phyloP scores from a whole-genome alignment of 2,329 filamentous ascomycete genomes.

The Colletotrichum tanaceti region DNA sequence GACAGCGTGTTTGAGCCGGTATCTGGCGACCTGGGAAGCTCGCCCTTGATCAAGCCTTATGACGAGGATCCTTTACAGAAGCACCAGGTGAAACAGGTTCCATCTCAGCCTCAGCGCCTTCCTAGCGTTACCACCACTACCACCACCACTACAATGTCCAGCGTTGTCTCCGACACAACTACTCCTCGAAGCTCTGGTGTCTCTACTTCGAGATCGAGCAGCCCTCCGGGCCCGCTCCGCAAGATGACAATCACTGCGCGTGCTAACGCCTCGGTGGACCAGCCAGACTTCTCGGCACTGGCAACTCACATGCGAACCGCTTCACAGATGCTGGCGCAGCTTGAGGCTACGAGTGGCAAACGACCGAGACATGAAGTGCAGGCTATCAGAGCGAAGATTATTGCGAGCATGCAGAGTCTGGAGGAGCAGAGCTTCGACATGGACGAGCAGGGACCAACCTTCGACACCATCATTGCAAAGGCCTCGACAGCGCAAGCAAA shows the following conservation, averaged over 20 bases:
- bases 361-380: slow-evolving; percentile 83
- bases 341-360: slow-evolving; percentile 84
- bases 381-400: slow-evolving; percentile 86
- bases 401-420: slow-evolving; percentile 88
- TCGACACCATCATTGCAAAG: slow-evolving; percentile 85
- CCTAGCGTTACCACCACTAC: slow-evolving; percentile 73
- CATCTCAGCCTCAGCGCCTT: slow-evolving; percentile 61
- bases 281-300: slow-evolving; percentile 83
- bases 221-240: slow-evolving; percentile 70
- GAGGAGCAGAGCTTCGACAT: slow-evolving; percentile 87
- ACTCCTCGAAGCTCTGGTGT: slow-evolving; percentile 78
- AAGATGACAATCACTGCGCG: slow-evolving; percentile 70
- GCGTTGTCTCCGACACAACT: slow-evolving; percentile 66
- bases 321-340: slow-evolving; percentile 86
- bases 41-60: slow-evolving; percentile 72
- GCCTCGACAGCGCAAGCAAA: slow-evolving; percentile 65
- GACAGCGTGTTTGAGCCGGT: slow-evolving; percentile 89
- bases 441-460: slow-evolving; percentile 77
- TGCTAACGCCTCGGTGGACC: slow-evolving; percentile 69
- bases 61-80: slow-evolving; percentile 55
- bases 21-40: slow-evolving; percentile 81
- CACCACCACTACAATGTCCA: slow-evolving; percentile 64
- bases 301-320: slow-evolving; percentile 90
- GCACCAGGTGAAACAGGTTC: slow-evolving; percentile 45
- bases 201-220: slow-evolving; percentile 74